A percentile compares a stretch with the other conserved stretches of the same genome.
These are phyloP conservation scores for Vickermania spadyakhi DNA, from an alignment of 208 protist species.

Conservation along the genomic window DNA sequence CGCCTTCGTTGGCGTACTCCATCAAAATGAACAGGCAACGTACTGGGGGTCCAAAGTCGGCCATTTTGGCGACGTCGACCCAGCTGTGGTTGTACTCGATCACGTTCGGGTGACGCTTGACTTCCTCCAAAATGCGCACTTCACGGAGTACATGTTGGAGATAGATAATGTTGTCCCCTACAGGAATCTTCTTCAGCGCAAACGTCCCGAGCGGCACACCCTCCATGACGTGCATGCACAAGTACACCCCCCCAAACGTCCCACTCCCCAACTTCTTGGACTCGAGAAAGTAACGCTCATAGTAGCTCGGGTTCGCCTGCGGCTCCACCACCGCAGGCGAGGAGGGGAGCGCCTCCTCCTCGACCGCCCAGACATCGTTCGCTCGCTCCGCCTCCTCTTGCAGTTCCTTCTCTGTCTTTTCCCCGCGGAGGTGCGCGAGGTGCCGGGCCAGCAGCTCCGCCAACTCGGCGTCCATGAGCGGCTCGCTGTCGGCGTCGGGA, in stretches of 20 bases:
- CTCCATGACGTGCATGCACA: conserved; percentile 80
- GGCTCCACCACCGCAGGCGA: neutral
- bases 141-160: conserved; percentile 73
- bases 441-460: neutral
- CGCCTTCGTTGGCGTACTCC: conserved; percentile 83
- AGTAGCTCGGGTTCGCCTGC: conserved; percentile 45
- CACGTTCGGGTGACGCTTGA: conserved; percentile 80
- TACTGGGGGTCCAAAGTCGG: conserved; percentile 86
- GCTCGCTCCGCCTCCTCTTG: neutral
- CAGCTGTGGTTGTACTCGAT: conserved; percentile 89
- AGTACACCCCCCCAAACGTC: conserved; percentile 80
- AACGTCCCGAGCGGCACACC: conserved; percentile 71
- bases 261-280: conserved; percentile 75
- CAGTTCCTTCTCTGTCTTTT: neutral
- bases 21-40: conserved; percentile 87
- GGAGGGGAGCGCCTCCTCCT: neutral
- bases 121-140: conserved; percentile 78
- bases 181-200: conserved; percentile 88
- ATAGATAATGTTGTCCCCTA: conserved; percentile 74
- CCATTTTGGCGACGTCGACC: conserved; percentile 70
- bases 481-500: neutral
- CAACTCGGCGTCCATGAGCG: neutral
- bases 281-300: conserved; percentile 75
- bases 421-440: neutral
- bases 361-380: neutral